Base-by-base conservation (phyloP, 306 rosid species). In the Fragaria iinumae region DNA sequence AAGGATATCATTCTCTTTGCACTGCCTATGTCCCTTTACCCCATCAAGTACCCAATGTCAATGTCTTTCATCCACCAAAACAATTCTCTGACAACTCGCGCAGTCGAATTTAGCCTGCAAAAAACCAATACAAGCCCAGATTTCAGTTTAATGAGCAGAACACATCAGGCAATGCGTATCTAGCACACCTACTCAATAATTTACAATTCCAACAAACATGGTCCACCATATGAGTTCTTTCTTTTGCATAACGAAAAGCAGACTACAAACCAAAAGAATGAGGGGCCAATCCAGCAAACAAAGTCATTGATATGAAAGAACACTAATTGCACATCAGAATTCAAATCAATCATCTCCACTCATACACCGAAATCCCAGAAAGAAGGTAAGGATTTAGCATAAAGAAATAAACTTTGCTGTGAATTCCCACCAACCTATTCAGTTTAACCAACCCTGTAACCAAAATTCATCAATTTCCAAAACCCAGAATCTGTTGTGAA, bases 1-100 rank as follows among this genome's bases (percentile, higher is more conserved):
- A 87, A 76, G 81, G 75, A 86, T 79, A 80, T 84, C 91, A 86
- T 80, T 80, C 77, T 89, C 63, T 71, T 43, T 80, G 65, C 74
- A 80, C 84, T 69, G 49, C 56, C 76, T 84, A 72, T 73, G 45
- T 63, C 77, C 47, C 72, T 20, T 82, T 55, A 83, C 67, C 74
- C 82, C 83, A 80, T 84, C 25, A 63, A 23, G 34, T 65, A 62
- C 45, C 62, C 66, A 48, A 74, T 25, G 2, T 32, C n/a, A 71
- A 65, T 39, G 32, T 45, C 45, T 44, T 70, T 27, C 57, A 75
- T 45, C 34, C 56, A 47, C 71, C n/a, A 60, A 74, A 29, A 43
- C 7, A 47, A 23, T 34, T 10, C 29, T 3, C 18, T 44, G 78
- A 29, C 70, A 5, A 36, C 67, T 39, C 29, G 32, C 36, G 25